Base-by-base conservation (phyloP, 2,329 filamentous ascomycete genomes). In the Coniochaeta sp. region DNA sequence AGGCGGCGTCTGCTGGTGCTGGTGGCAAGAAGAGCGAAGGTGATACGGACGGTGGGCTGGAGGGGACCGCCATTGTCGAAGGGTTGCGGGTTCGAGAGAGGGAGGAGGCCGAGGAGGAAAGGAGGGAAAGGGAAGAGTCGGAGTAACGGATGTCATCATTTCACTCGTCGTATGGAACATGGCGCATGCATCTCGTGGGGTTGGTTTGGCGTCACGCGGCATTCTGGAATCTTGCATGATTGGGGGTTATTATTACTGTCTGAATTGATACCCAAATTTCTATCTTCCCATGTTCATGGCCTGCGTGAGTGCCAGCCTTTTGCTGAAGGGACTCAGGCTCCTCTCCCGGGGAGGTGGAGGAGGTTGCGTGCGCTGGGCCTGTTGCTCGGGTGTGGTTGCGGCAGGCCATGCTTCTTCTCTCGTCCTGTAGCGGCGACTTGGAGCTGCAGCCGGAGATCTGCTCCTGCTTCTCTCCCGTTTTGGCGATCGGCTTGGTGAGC, bases 251-350 rank as follows among this genome's bases (percentile, higher is more conserved):
- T 42, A 52, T 54, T 53, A 60, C 46, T 60, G 60, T 59, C 61
- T 55, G 51, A 60, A 55, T 58, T 62, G 62, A 65, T 65, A 66
- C 64, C 60, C 63, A 61, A 47, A 58, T 53, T 58, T 52, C 67
- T 67, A 77, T 61, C 67, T 69, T 58, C 66, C 65, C 54, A 58
- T 64, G 50, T 77, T 87, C 85, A 90, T 87, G 27, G 83, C 73
- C 64, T 86, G 85, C 6, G 91, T 95, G 66, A 96, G 67, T 27
- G 91, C 91, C 61, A 94, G 70, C 54, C 92, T 82, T 70, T 88
- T 91, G 69, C 90, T 96, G 66, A 90, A 97, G 6, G 92, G 92
- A 69, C 92, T 97, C 57, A 96, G 71, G 62, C 91, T 96, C 60
- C 89, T 80, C 67, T 91, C 81, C 55, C 82, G n/a, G n/a, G n/a